Base-by-base conservation (phyloP, 169 alveolate species). In the Plasmodium malariae region DNA sequence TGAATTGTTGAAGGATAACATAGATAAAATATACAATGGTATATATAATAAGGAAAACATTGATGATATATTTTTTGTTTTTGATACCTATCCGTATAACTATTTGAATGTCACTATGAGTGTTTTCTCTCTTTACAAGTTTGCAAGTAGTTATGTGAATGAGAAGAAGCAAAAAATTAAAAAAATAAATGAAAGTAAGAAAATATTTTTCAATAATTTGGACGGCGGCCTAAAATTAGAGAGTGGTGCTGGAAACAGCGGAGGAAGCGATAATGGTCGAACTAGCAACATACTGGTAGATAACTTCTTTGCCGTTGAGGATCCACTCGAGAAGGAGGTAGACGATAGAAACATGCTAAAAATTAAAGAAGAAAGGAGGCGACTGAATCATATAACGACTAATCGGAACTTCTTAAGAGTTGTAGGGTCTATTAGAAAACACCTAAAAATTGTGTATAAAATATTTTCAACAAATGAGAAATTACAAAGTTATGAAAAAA, bases 81-180 rank as follows among this genome's bases (percentile, higher is more conserved):
- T 83, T 43, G 91, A 83, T 60, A 83, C 91, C 0, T 65, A 83
- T 54, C 91, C 91, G 1, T 83, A 67, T 83, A 83, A 37, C 19
- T 83, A 83, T 45, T 83, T 83, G 67, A 83, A 83, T 43, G 19
- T 83, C 19, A 83, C 91, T 4, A 83, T 83, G 91, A 83, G 91
- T 36, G 91, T 83, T 17, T 83, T 83, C 51, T 83, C 74, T 26
- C 43, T 83, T 30, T 65, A 83, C n/a, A 83, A 83, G 32, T 34
- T 83, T 40, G 69, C 91, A 0, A 67, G 49, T 17, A 43, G 57
- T n/a, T 83, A 67, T 26, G n/a, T 83, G 37, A 65, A 83, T 36
- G 91, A 78, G 11, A 78, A 69, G 48, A 45, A 60, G 36, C 36
- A 37, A 70, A 67, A 71, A 60, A 19, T 45, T 19, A 45, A 24